Percentiles rank a stretch among this genome's conserved stretches.
These are phyloP conservation scores for Avena insularis DNA, from an alignment of 176 grass and related monocot species.

Conservation along the genomic window DNA sequence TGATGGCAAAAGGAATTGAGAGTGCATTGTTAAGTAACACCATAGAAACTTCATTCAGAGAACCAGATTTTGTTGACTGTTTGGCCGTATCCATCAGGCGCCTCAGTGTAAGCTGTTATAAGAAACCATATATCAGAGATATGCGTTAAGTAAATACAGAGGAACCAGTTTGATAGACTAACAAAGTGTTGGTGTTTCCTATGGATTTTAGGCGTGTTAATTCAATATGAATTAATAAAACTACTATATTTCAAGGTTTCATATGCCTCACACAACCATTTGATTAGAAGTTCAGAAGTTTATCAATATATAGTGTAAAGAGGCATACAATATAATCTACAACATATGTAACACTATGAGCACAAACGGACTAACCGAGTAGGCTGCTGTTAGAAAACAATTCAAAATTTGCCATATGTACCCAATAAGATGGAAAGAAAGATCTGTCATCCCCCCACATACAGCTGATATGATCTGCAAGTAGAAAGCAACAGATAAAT, in stretches of 20 bases:
- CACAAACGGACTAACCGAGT: constrained; percentile 59
- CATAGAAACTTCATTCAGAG: constrained; percentile 92
- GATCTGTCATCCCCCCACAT: constrained; percentile 75
- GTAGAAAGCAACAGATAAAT: background rate
- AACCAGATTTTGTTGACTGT: constrained; percentile 80
- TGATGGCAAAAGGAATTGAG: constrained; percentile 76
- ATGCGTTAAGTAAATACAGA: background rate
- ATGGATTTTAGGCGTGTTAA: background rate
- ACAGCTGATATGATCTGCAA: constrained; percentile 81
- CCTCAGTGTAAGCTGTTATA: constrained; percentile 65
- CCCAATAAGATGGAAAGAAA: constrained; percentile 74
- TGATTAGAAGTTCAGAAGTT: background rate
- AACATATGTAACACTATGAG: background rate
- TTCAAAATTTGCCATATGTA: constrained; percentile 88
- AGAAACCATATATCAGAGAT: constrained; percentile 5
- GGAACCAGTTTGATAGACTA: background rate
- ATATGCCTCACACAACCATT: constrained; percentile 6
- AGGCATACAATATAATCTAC: background rate
- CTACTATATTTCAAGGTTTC: background rate
- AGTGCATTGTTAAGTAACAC: constrained; percentile 88
- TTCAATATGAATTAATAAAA: constrained; percentile 5
- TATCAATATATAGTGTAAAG: background rate
- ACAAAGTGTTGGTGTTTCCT: background rate
- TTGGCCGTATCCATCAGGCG: constrained; percentile 82
- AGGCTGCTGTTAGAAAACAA: constrained; percentile 85